A percentile compares a stretch with the other conserved stretches of the same genome.
Evolutionary conservation across 306 rosid species (phyloP).

Genomic region (Trifolium subterraneum): DNA sequence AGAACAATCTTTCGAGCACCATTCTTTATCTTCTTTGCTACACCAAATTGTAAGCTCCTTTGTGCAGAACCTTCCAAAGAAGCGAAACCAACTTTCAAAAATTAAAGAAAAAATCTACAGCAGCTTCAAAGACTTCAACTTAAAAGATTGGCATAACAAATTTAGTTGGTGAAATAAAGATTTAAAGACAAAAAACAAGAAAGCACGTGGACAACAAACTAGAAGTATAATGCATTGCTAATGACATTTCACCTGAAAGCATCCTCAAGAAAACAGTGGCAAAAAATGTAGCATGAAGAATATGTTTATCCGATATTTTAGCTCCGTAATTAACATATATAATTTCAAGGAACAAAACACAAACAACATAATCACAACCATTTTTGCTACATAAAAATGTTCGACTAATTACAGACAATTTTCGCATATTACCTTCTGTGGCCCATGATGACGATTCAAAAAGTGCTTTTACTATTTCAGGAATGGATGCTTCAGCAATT

Average conservation of each 20-base stretch:
- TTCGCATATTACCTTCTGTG: slow-evolving; percentile 66
- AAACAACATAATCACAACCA: slow-evolving; percentile 20
- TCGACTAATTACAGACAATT: slow-evolving; percentile 21
- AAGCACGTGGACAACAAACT: slow-evolving; percentile 16
- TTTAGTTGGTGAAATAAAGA: slow-evolving; percentile 16
- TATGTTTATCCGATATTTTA: slow-evolving; percentile 30
- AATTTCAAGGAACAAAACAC: slow-evolving; percentile 30
- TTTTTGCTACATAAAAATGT: background rate
- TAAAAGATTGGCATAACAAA: slow-evolving; percentile 19
- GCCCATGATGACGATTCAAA: slow-evolving; percentile 91
- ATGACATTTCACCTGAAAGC: slow-evolving; percentile 33
- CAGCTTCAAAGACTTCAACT: slow-evolving; percentile 14
- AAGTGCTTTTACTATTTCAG: slow-evolving; percentile 84
- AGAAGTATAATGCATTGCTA: slow-evolving; percentile 30
- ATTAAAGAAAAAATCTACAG: slow-evolving; percentile 35
- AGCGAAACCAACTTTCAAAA: slow-evolving; percentile 40
- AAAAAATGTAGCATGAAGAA: slow-evolving; percentile 26
- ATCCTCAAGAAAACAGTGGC: slow-evolving; percentile 9
- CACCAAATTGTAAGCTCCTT: slow-evolving; percentile 76
- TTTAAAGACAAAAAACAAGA: slow-evolving; percentile 16
- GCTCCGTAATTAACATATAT: slow-evolving; percentile 20
- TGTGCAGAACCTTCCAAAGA: slow-evolving; percentile 69
- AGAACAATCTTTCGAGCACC: slow-evolving; percentile 95
- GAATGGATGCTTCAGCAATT: slow-evolving; percentile 92
- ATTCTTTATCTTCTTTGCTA: slow-evolving; percentile 92